Evolutionary conservation across 108 stramenopile genomes (phyloP).

Genomic region (Cylindrotheca closterium): DNA sequence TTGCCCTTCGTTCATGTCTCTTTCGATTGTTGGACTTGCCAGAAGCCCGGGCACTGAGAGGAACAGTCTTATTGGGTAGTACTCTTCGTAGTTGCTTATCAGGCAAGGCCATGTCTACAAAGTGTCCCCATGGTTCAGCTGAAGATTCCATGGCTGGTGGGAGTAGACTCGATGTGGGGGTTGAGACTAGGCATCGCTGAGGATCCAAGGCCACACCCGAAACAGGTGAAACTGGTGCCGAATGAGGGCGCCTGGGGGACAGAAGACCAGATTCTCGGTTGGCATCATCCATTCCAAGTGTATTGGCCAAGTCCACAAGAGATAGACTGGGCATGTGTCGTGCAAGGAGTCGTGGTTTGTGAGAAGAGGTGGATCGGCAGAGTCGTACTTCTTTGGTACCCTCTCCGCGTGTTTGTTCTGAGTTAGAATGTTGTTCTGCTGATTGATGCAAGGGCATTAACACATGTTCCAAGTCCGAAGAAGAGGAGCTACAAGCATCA

Average conservation of each 20-base stretch:
- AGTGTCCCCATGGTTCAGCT: conserved; percentile 22
- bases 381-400: too few species aligned
- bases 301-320: conserved; percentile 25
- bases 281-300: conserved; percentile 8
- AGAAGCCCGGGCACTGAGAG: not conserved
- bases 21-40: not conserved
- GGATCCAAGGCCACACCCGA: not conserved
- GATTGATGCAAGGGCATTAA: not conserved
- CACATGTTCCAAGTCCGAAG: not conserved
- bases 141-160: not conserved
- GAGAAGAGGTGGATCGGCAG: not conserved
- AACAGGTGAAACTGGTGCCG: conserved; percentile 12
- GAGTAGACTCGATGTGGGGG: not conserved
- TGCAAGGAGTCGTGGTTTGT: not conserved
- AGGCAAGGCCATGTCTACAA: conserved; percentile 24
- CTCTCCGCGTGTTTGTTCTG: too few species aligned
- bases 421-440: too few species aligned
- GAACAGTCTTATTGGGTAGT: not conserved
- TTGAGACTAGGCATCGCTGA: too few species aligned
- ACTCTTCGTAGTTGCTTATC: not conserved
- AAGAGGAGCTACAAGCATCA: not conserved
- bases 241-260: not conserved
- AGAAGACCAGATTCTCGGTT: not conserved
- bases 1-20: not conserved
- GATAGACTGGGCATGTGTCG: conserved; percentile 28